Percentiles rank a stretch among this genome's conserved stretches.
phyloP scores from a whole-genome alignment of 371 early-diverging fungal species.

The Mucor racemosus region DNA sequence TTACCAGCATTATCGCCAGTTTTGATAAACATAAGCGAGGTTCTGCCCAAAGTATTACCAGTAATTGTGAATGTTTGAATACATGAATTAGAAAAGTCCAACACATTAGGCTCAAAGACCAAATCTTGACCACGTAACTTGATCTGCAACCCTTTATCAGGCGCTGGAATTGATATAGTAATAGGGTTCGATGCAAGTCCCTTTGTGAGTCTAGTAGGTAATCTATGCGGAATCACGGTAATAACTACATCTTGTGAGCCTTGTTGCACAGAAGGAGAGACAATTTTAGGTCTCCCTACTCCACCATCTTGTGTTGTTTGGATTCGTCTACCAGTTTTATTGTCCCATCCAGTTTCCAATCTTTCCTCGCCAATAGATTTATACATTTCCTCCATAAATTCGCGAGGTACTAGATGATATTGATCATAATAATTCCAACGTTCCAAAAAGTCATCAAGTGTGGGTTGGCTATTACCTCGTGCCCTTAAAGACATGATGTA shows the following conservation, averaged over 20 bases:
- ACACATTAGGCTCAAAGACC: slow-evolving; percentile 59
- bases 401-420: slow-evolving; percentile 47
- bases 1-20: slow-evolving; percentile 59
- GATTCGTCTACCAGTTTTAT: slow-evolving; percentile 27
- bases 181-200: slow-evolving; percentile 63
- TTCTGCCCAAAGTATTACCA: slow-evolving; percentile 69
- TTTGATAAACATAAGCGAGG: slow-evolving; percentile 66
- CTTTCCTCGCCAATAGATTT: slow-evolving; percentile 54
- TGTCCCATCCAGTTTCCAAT: slow-evolving; percentile 63
- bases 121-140: slow-evolving; percentile 67
- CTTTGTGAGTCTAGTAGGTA: slow-evolving; percentile 68
- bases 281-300: slow-evolving; percentile 19
- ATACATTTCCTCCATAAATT: slow-evolving; percentile 58
- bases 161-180: slow-evolving; percentile 62
- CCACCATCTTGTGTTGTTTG: slow-evolving; percentile 6
- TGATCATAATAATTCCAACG: slow-evolving; percentile 55
- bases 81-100: slow-evolving; percentile 61
- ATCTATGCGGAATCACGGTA: slow-evolving; percentile 45
- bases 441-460: slow-evolving; percentile 46
- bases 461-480: slow-evolving; percentile 31
- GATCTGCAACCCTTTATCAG: slow-evolving; percentile 68
- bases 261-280: slow-evolving; percentile 27
- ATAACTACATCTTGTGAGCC: slow-evolving; percentile 44
- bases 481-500: slow-evolving; percentile 46
- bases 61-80: slow-evolving; percentile 66